Percentiles rank a stretch among this genome's conserved stretches.
phyloP scores from a whole-genome alignment of 2,329 filamentous ascomycete genomes.

The Exophiala calicioides region DNA sequence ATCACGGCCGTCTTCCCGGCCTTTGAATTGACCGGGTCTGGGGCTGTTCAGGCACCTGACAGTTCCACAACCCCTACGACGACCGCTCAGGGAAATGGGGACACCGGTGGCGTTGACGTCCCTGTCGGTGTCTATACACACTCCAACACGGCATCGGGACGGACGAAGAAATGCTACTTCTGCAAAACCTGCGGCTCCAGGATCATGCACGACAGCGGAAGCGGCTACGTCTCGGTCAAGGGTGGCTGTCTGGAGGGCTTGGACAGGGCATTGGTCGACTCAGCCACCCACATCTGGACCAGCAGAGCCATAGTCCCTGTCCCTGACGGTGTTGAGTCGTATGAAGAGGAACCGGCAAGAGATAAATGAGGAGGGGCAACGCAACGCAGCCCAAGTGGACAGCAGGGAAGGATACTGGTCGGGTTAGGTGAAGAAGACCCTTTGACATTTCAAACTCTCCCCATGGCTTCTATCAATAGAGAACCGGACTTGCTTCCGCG shows the following conservation, averaged over 20 bases:
- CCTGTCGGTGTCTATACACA: conserved; percentile 49
- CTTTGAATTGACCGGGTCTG: conserved; percentile 61
- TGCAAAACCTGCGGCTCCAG: conserved; percentile 67
- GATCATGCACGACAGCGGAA: conserved; percentile 63
- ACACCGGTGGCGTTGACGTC: no score
- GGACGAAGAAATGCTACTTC: conserved; percentile 65
- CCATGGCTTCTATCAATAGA: no score
- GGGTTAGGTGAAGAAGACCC: no score
- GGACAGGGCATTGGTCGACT: conserved; percentile 59
- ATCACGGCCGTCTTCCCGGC: conserved; percentile 69
- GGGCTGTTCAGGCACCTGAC: no score
- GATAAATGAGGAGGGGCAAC: not conserved
- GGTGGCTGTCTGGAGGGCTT: conserved; percentile 66
- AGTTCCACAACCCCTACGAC: no score
- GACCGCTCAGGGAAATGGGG: conserved; percentile 2
- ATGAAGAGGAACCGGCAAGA: conserved; percentile 53
- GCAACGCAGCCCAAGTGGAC: not conserved
- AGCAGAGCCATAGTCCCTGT: conserved; percentile 68
- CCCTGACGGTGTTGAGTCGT: conserved; percentile 62
- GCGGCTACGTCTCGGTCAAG: conserved; percentile 65
- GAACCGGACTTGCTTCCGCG: no score
- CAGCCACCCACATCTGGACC: conserved; percentile 68
- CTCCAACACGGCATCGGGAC: conserved; percentile 57
- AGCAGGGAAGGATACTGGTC: not conserved
- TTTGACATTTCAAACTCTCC: no score